Base-by-base conservation (phyloP, 2,329 filamentous ascomycete genomes). In the Chaetoscypha palmicola region DNA sequence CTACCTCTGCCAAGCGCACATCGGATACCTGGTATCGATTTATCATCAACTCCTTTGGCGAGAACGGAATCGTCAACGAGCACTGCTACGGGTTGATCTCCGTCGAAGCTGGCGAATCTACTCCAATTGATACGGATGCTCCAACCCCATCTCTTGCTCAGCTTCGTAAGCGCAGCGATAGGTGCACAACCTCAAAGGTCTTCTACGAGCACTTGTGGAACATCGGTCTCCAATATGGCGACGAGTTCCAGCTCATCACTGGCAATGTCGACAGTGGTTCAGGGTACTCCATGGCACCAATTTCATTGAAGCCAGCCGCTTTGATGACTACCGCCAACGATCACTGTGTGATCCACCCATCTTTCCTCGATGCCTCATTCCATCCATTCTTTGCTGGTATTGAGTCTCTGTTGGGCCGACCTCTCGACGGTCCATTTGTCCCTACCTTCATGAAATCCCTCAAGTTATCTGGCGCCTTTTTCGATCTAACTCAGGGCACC, bases 61-160 rank as follows among this genome's bases (percentile, higher is more conserved):
- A 38, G 19, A 38, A 38, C 19, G 35, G 22, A 14, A 26, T 23
- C 8, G 35, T 38, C 20, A 38, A 38, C 21, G 35, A 38, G 35
- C 35, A 38, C 35, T 38, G 35, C n/a, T 38, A 38, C 20, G 35
- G 35, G 12, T 38, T 38, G 20, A 38, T 38, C 35, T 38, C 35
- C 8, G 35, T 38, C 35, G 35, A 38, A n/a, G 35, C 35, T 24
- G 35, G 35, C 8, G 35, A 38, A 4, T n/a, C 35, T n/a, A 19
- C 20, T 5, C 11, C 35, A 11, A 23, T 38, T 24, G 35, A 38
- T 19, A 24, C 35, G n/a, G 35, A 24, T 24, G 22, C 20, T 2
- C 35, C 35, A 38, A 26, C 35, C 14, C 35, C 35, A 16, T 38
- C 35, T n/a, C 35, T 38, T 26, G 35, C 35, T 16, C 20, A 23